Conservation (phyloP, 257 asterid genomes). For the Parsonsia alboflavescens region DNA sequence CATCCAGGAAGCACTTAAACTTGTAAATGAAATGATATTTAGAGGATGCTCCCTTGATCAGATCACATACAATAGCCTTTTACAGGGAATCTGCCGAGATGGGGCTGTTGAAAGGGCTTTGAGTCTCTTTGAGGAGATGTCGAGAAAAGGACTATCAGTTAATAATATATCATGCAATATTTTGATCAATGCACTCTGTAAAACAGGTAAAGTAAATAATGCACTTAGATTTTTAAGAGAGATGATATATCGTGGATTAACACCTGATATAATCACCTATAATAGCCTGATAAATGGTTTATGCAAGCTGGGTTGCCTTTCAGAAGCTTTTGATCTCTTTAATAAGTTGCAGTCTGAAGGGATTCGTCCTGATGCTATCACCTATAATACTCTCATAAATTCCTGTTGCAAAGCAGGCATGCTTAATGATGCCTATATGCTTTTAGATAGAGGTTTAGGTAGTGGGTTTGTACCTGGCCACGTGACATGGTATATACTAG, state of each 20-base stretch:
- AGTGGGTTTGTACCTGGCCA: constrained; percentile 57
- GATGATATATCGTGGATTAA: constrained; percentile 59
- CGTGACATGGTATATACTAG: constrained; percentile 72
- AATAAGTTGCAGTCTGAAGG: constrained; percentile 51
- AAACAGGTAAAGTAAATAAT: constrained; percentile 48
- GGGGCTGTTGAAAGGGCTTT: constrained; percentile 72
- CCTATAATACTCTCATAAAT: constrained; percentile 64
- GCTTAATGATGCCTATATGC: constrained; percentile 53
- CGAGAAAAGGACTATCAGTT: constrained; percentile 45
- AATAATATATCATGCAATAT: constrained; percentile 55
- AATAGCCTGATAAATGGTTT: constrained; percentile 70
- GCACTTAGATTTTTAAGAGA: constrained; percentile 64
- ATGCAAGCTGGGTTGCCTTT: constrained; percentile 51
- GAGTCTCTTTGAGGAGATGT: constrained; percentile 70
- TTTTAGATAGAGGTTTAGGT: constrained; percentile 49
- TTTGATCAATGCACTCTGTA: constrained; percentile 52
- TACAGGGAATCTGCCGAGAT: constrained; percentile 68
- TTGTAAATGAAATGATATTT: constrained; percentile 76
- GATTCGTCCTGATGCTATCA: constrained; percentile 52
- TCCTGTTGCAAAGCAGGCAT: constrained; percentile 54
- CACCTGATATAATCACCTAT: constrained; percentile 76
- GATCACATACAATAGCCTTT: constrained; percentile 69
- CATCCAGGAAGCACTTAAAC: constrained; percentile 56
- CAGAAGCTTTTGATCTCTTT: constrained; percentile 60
- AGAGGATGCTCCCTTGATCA: constrained; percentile 63